These are phyloP conservation scores for Ostreobium quekettii DNA, from an alignment of 139 green algal genomes.

Conservation along the genomic window DNA sequence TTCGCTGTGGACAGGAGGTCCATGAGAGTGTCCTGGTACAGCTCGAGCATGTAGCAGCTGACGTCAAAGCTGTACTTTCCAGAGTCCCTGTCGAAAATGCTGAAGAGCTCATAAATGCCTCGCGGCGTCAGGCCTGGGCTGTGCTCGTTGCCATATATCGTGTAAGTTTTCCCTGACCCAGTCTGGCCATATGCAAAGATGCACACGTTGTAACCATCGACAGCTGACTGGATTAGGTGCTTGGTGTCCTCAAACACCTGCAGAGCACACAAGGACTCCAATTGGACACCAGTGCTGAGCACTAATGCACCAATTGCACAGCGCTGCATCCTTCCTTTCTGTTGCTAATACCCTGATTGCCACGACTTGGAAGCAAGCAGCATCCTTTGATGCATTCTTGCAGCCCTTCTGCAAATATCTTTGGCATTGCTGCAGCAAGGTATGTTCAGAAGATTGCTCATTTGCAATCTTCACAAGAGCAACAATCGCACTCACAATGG, in stretches of 20 bases:
- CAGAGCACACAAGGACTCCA: not conserved
- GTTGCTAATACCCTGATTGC: too few relatives aligned
- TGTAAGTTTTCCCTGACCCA: slow-evolving; percentile 81
- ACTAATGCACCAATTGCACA: too few relatives aligned
- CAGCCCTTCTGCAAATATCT: too few relatives aligned
- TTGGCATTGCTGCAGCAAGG: too few relatives aligned
- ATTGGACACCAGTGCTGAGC: not conserved
- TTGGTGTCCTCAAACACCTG: slow-evolving; percentile 92
- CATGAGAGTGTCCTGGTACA: slow-evolving; percentile 79
- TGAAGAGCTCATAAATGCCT: slow-evolving; percentile 83
- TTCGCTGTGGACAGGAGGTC: slow-evolving; percentile 75
- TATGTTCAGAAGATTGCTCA: too few relatives aligned
- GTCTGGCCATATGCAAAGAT: slow-evolving; percentile 78
- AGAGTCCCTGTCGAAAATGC: slow-evolving; percentile 46
- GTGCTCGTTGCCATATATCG: slow-evolving; percentile 69
- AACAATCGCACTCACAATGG: too few relatives aligned
- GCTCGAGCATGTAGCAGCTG: slow-evolving; percentile 88
- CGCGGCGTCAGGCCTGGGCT: slow-evolving; percentile 76
- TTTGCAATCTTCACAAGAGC: too few relatives aligned
- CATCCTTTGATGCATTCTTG: too few relatives aligned
- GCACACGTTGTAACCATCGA: slow-evolving; percentile 80
- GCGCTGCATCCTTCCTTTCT: too few relatives aligned
- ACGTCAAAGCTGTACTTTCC: slow-evolving; percentile 78
- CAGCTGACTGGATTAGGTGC: slow-evolving; percentile 86
- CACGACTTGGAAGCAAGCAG: too few relatives aligned